Evolutionary conservation across 2,329 filamentous ascomycete species (phyloP), one percentile per base, ranked within the genome.

Genomic region (Lachnellula subtilissima): DNA sequence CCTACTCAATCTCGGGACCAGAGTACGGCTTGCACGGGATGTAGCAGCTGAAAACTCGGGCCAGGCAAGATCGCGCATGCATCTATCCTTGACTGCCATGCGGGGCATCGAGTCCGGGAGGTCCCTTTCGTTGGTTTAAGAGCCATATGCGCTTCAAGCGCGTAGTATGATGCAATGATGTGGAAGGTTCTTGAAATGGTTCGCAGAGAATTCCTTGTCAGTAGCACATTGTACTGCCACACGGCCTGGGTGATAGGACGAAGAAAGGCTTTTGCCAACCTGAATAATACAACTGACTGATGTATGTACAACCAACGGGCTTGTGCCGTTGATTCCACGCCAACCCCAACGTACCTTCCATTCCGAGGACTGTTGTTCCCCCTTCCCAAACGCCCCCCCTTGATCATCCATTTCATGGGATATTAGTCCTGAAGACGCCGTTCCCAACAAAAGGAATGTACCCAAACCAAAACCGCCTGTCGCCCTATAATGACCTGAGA

Each of bases 141-240:
- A 17, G 48, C 48, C 19, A 9, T 40, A 17, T 12, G 35, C 32
- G 35, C 35, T 25, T n/a, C 7, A 40, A n/a, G 35, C 32, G 17
- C 17, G n/a, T n/a, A 17, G 37, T 9, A 17, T 28, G 45, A 17
- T 48, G 45, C 22, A 15, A 32, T 36, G 23, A 12, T 17, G 22
- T 37, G 32, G 25, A 50, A 46, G 22, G 7, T 22, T 32, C 28
- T 50, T 28, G n/a, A 42, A 40, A 28, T 50, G 17, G 17, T n/a
- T 53, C 54, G 59, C 46, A 57, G 48, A 39, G 35, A 15, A 55
- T 22, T n/a, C 61, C 62, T 61, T 50, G 60, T 60, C 53, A 35
- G 56, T 60, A 39, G 40, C 51, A 61, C 56, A 52, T 48, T 59
- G 61, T 63, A 63, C 55, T 63, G 61, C 59, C 62, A 63, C 62